These are phyloP conservation scores for Leavenworthia alabamica DNA, from an alignment of 345 rosid species.

Conservation along the genomic window DNA sequence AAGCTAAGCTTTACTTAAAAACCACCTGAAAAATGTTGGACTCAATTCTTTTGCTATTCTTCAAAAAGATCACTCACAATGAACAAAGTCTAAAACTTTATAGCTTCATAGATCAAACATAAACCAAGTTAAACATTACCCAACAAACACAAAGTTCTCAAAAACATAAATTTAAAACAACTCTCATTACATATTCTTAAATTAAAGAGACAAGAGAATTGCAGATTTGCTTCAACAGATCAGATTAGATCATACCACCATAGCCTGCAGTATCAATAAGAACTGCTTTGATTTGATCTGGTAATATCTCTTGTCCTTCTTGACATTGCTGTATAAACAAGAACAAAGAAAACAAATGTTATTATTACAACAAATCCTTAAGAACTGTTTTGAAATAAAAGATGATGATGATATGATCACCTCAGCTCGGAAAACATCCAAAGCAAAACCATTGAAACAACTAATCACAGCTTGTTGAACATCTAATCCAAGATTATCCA, in stretches of 20 bases:
- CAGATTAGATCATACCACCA: slow-evolving; percentile 39
- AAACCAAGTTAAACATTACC: no score
- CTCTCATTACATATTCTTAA: no score
- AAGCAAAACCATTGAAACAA: slow-evolving; percentile 89
- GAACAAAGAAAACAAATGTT: neutral
- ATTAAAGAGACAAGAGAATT: no score
- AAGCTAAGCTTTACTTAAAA: no score
- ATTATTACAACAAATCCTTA: no score
- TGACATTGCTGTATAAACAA: slow-evolving; percentile 61
- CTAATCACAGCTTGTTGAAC: slow-evolving; percentile 96
- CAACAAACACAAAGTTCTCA: no score
- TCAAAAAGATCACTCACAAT: no score
- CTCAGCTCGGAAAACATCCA: slow-evolving; percentile 97
- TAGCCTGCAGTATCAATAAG: slow-evolving; percentile 80
- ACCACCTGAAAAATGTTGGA: no score
- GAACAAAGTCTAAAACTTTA: no score
- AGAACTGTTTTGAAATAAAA: neutral
- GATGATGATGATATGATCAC: slow-evolving; percentile 36
- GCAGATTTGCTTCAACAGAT: slow-evolving; percentile 13
- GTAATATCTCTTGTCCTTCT: slow-evolving; percentile 75
- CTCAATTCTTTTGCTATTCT: no score
- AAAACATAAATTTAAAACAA: no score
- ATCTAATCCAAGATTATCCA: slow-evolving; percentile 89
- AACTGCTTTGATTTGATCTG: slow-evolving; percentile 90
- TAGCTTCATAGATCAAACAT: no score